Evolutionary conservation across 352 stramenopile genomes (phyloP), one percentile per base, ranked within the genome.

Genomic region (Phytophthora palmivora): DNA sequence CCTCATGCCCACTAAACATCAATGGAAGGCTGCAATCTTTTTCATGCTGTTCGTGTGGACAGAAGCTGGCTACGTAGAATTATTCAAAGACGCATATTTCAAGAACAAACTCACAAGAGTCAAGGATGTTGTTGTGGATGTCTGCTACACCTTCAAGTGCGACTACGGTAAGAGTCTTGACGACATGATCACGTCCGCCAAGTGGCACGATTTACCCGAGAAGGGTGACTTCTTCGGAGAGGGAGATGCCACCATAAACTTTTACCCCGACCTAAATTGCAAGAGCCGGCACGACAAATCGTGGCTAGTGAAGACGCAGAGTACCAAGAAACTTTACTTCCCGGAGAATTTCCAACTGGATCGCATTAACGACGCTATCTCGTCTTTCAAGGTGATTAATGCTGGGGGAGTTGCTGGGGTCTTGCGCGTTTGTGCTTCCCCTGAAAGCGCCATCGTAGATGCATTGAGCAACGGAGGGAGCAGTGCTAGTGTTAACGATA

Each of bases 121-220:
- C 32, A 8, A 50, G 4, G 45, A 51, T 9, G 46, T 63, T n/a
- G 38, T 38, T 15, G 2, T 41, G 0, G 46, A 58, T 9, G 37
- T 58, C 14, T 66, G 57, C 22, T 65, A 65, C 34, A 65, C 21
- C 24, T 44, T 66, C 12, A 38, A 37, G 6, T 66, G 58, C 14
- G 21, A 30, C 10, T 10, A 50, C 7, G n/a, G 32, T 2, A 45
- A 9, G 0, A 41, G 18, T 39, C n/a, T 61, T 7, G 15, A 60
- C 19, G 41, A 67, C 14, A 38, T 6, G 0, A 34, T 60, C 43
- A 47, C 58, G 14, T 60, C 41, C n/a, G n/a, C n/a, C n/a, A n/a
- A n/a, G n/a, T n/a, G n/a, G n/a, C n/a, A n/a, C n/a, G n/a, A n/a
- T n/a, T n/a, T 66, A 4, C 48, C 48, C 15, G 46, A 58, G 9